These are phyloP conservation scores for Cryptococcus neoformans DNA, from an alignment of 1,284 basidiomycete species.

Conservation along the genomic window DNA sequence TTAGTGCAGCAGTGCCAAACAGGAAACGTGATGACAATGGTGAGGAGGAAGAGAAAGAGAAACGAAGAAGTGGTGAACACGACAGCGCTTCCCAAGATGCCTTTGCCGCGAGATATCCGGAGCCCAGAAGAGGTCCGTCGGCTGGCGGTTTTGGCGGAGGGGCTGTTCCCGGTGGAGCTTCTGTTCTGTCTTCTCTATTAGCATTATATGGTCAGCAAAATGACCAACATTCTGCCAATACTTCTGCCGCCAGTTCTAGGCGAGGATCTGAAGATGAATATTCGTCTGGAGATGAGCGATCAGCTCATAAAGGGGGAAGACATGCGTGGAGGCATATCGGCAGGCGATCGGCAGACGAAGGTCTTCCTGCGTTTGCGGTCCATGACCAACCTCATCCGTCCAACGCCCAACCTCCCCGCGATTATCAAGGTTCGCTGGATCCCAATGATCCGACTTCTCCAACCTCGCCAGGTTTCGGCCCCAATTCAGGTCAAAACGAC, in stretches of 20 bases:
- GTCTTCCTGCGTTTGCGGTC: slow-evolving; percentile 5
- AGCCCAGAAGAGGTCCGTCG: slow-evolving; percentile 10
- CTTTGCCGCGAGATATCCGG: slow-evolving; percentile 29
- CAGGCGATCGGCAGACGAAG: slow-evolving; percentile 4
- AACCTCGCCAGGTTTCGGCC: neutral
- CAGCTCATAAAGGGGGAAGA: neutral
- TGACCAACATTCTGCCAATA: slow-evolving; percentile 27
- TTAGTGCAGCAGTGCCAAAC: slow-evolving; percentile 8
- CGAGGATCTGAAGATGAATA: slow-evolving; percentile 29
- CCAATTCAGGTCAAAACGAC: neutral
- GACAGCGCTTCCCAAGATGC: slow-evolving; percentile 21
- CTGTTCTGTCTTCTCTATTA: slow-evolving; percentile 42
- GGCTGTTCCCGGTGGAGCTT: slow-evolving; percentile 35
- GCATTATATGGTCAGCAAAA: slow-evolving; percentile 41
- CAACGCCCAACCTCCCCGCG: neutral
- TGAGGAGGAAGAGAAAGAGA: neutral
- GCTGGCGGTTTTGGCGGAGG: slow-evolving; percentile 6
- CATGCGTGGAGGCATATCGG: slow-evolving; percentile 7
- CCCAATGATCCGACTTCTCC: slow-evolving; percentile 2
- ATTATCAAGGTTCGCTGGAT: neutral
- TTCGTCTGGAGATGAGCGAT: slow-evolving; percentile 19
- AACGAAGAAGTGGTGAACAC: slow-evolving; percentile 25
- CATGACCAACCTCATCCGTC: slow-evolving; percentile 13
- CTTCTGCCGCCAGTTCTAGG: slow-evolving; percentile 42
- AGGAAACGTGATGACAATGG: neutral